Percentiles rank a stretch among this genome's conserved stretches.
Evolutionary conservation across 2,329 filamentous ascomycete genomes (phyloP).

Genomic region (Sordariomycetes sp.): DNA sequence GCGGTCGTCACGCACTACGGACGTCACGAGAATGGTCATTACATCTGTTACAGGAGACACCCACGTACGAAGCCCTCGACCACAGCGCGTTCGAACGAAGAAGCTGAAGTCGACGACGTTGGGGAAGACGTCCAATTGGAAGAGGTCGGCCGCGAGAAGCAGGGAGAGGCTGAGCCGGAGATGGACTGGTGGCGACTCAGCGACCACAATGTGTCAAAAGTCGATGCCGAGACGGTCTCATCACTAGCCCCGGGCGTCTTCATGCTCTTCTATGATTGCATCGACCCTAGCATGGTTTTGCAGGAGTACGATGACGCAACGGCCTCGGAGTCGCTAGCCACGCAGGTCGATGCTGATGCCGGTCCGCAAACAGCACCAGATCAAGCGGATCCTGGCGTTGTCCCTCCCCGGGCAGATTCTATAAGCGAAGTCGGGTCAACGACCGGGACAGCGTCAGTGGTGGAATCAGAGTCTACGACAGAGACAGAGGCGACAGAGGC

Average conservation of each 20-base stretch:
- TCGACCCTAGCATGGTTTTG: slow-evolving; percentile 44
- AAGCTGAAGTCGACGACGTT: slow-evolving; percentile 5
- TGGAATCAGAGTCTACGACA: too few relatives aligned
- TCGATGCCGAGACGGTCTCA: slow-evolving; percentile 65
- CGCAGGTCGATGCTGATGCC: not conserved
- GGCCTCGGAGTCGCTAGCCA: not conserved
- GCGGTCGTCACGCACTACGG: slow-evolving; percentile 86
- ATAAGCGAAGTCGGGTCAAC: too few relatives aligned
- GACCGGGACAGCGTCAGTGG: too few relatives aligned
- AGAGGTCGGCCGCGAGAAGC: slow-evolving; percentile 5
- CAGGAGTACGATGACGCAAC: slow-evolving; percentile 11
- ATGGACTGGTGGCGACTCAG: slow-evolving; percentile 84
- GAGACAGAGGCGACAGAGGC: too few relatives aligned
- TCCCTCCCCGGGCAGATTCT: too few relatives aligned
- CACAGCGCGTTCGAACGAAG: not conserved
- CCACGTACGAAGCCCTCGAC: slow-evolving; percentile 17
- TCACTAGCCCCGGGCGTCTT: slow-evolving; percentile 70
- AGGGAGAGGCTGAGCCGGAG: slow-evolving; percentile 19
- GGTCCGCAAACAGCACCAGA: too few relatives aligned
- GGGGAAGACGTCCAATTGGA: slow-evolving; percentile 6
- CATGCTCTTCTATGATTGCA: slow-evolving; percentile 91
- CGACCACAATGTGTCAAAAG: slow-evolving; percentile 72
- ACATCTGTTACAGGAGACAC: slow-evolving; percentile 80
- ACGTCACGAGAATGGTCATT: slow-evolving; percentile 90
- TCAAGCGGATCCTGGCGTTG: too few relatives aligned